A percentile compares a stretch with the other conserved stretches of the same genome.
Conservation (phyloP, 495 filamentous ascomycete species). For the Aspergillus indologenus region DNA sequence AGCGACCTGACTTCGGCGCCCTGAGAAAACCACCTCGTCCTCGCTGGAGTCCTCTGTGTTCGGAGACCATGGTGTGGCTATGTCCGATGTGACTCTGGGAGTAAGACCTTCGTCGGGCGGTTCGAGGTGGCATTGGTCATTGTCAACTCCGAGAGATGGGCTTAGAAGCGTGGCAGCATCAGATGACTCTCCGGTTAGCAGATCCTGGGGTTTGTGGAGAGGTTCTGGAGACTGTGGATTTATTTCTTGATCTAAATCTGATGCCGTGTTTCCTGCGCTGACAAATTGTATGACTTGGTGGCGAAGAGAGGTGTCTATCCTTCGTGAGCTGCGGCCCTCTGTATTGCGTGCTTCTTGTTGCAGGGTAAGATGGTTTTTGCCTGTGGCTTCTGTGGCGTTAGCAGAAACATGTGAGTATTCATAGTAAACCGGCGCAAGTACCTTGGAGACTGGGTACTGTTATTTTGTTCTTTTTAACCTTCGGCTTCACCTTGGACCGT, state of each 20-base stretch:
- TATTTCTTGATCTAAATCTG: slow-evolving; percentile 33
- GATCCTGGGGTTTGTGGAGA: background rate
- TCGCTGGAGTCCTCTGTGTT: slow-evolving; percentile 32
- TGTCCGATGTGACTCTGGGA: background rate
- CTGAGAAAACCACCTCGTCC: slow-evolving; percentile 45
- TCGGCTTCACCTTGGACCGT: background rate
- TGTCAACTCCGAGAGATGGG: background rate
- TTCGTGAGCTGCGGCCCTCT: slow-evolving; percentile 50
- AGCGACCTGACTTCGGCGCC: slow-evolving; percentile 25
- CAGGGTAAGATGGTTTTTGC: slow-evolving; percentile 53
- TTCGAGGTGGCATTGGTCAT: background rate
- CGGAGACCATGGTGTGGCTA: background rate
- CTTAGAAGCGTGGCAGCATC: background rate
- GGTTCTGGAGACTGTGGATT: slow-evolving; percentile 9
- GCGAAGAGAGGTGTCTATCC: slow-evolving; percentile 39
- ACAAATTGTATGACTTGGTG: slow-evolving; percentile 68
- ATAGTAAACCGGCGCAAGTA: background rate
- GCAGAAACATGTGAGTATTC: background rate
- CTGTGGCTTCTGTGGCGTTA: slow-evolving; percentile 11
- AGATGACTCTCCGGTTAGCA: background rate
- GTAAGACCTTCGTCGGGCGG: background rate
- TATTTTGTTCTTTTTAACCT: background rate
- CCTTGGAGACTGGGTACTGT: background rate
- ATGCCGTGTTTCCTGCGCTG: slow-evolving; percentile 58
- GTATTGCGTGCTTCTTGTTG: slow-evolving; percentile 77